Evolutionary conservation across 2,329 filamentous ascomycete genomes (phyloP).

Genomic region (Pyrenophora tritici-repentis): DNA sequence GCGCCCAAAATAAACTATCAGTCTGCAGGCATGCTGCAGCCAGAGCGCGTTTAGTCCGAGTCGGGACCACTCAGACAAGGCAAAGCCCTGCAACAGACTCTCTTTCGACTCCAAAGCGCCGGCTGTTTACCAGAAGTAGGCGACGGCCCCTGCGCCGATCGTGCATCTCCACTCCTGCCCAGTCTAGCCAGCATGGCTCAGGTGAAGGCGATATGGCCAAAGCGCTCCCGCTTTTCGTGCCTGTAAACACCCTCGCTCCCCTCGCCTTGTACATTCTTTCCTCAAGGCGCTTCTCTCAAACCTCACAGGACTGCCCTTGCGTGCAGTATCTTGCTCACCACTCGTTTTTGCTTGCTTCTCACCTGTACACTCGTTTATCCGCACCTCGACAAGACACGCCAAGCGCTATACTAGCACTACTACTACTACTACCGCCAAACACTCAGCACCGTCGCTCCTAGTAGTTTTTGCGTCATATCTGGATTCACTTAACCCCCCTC

Average conservation of each 20-base stretch:
- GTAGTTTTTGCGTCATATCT: slow-evolving; percentile 16
- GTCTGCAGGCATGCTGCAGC: slow-evolving; percentile 10
- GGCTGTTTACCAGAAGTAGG: slow-evolving; percentile 20
- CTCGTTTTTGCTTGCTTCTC: slow-evolving; percentile 21
- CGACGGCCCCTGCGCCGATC: slow-evolving; percentile 30
- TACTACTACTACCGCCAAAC: slow-evolving; percentile 5
- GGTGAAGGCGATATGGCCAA: slow-evolving; percentile 10
- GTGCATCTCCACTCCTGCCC: slow-evolving; percentile 12
- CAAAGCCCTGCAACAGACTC: slow-evolving; percentile 12
- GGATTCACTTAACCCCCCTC: slow-evolving; percentile 12
- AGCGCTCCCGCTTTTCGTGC: slow-evolving; percentile 25
- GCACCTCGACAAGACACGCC: slow-evolving; percentile 5
- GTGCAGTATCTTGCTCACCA: slow-evolving; percentile 18
- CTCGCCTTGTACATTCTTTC: slow-evolving; percentile 15
- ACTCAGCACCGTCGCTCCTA: slow-evolving; percentile 15
- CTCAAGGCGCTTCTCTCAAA: slow-evolving; percentile 24
- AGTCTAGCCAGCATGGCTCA: slow-evolving; percentile 5
- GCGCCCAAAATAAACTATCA: slow-evolving; percentile 30
- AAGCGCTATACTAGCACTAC: not conserved
- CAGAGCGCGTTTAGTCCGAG: slow-evolving; percentile 8
- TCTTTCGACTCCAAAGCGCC: slow-evolving; percentile 16
- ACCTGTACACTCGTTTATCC: slow-evolving; percentile 37
- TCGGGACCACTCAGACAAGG: slow-evolving; percentile 13
- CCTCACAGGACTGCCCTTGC: slow-evolving; percentile 28
- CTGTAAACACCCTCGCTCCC: slow-evolving; percentile 31